Conservation (phyloP, 441 rosid species). For the Omphalea diandra region DNA sequence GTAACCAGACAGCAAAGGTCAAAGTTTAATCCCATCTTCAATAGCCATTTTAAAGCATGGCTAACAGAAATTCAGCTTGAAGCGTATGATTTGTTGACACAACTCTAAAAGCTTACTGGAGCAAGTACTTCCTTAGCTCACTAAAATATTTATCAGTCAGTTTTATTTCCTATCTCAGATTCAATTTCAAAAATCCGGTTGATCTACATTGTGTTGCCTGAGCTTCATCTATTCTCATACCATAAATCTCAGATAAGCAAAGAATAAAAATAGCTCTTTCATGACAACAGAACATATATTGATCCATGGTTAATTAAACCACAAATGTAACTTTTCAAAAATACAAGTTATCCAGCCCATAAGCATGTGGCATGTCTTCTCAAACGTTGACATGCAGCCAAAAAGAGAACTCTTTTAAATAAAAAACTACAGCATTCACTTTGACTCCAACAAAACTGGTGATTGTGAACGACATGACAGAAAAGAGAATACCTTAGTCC, state of each 20-base stretch:
- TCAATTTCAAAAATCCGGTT: background rate
- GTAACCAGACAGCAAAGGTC: background rate
- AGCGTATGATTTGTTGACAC: background rate
- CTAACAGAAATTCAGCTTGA: conserved; percentile 1
- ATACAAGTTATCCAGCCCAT: background rate
- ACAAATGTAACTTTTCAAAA: background rate
- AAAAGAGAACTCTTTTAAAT: background rate
- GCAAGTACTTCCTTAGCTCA: background rate
- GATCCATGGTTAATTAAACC: too few relatives aligned
- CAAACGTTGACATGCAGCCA: background rate
- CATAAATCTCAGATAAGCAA: background rate
- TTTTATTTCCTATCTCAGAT: background rate
- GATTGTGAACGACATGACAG: conserved; percentile 8
- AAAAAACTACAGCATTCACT: background rate
- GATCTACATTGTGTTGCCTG: background rate
- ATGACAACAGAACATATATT: background rate
- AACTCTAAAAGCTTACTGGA: background rate
- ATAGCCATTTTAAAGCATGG: background rate
- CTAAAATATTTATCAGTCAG: background rate
- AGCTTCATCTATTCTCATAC: background rate
- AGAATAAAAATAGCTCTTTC: background rate
- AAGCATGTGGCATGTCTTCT: background rate
- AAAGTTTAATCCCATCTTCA: background rate
- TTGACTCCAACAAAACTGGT: background rate
- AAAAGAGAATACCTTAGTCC: conserved; percentile 63